Evolutionary conservation across 805 yeast genomes (phyloP).

Genomic region (Candida golubevii): DNA sequence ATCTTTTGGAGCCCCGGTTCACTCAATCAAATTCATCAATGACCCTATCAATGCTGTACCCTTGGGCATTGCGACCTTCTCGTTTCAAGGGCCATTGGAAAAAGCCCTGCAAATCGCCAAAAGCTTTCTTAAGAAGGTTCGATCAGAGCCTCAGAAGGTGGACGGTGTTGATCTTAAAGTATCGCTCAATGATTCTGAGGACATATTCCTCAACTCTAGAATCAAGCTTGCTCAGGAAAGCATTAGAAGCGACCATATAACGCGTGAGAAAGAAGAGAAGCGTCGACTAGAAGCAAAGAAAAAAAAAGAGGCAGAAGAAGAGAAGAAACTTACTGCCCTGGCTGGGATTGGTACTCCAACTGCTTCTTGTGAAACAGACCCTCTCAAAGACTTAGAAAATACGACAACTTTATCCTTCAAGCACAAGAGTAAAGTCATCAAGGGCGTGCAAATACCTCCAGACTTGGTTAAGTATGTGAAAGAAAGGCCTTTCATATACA

Average conservation of each 20-base stretch:
- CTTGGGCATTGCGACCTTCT: conserved; percentile 62
- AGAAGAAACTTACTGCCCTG: neutral
- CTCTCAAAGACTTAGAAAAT: conserved; percentile 14
- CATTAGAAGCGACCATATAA: conserved; percentile 21
- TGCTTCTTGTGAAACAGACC: conserved; percentile 1
- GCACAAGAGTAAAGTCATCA: conserved; percentile 26
- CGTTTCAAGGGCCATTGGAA: conserved; percentile 53
- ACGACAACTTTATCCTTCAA: conserved; percentile 33
- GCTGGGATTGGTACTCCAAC: neutral
- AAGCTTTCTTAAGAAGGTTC: conserved; percentile 24
- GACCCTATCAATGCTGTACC: conserved; percentile 80
- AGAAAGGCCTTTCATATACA: conserved; percentile 54
- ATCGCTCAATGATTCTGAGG: conserved; percentile 46
- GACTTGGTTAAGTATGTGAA: conserved; percentile 48
- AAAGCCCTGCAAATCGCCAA: conserved; percentile 40
- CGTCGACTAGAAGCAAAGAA: conserved; percentile 16
- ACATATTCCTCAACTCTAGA: conserved; percentile 32
- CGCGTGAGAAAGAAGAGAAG: conserved; percentile 33
- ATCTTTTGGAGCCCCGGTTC: conserved; percentile 56
- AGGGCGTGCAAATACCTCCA: conserved; percentile 42
- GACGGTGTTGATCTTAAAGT: conserved; percentile 53
- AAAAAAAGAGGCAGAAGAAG: conserved; percentile 7
- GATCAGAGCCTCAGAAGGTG: conserved; percentile 32
- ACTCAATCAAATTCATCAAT: conserved; percentile 52
- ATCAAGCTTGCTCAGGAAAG: conserved; percentile 26